Percentiles rank a stretch among this genome's conserved stretches.
These are phyloP conservation scores for Mortierella sp. DNA, from an alignment of 371 early-diverging fungal species.

Conservation along the genomic window DNA sequence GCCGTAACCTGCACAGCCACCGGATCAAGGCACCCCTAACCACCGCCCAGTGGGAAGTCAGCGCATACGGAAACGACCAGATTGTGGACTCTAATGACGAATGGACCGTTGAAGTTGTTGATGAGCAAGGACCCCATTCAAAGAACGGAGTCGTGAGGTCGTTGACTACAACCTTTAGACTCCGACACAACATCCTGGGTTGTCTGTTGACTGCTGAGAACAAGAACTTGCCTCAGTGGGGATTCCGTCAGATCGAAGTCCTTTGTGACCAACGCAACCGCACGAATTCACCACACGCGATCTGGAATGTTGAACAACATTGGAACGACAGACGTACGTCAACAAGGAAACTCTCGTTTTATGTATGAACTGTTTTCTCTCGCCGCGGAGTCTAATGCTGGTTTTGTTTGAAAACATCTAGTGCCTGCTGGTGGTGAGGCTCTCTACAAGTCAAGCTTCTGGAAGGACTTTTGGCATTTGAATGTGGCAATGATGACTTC, in stretches of 20 bases:
- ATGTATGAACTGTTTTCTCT: no score
- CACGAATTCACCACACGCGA: conserved; percentile 66
- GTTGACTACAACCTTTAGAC: conserved; percentile 88
- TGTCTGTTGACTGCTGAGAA: conserved; percentile 87
- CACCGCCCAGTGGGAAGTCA: conserved; percentile 86
- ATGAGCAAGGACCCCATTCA: conserved; percentile 55
- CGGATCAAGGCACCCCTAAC: conserved; percentile 87
- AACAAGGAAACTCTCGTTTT: no score
- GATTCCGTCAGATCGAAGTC: conserved; percentile 97
- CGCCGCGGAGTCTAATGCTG: no score
- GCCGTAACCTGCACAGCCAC: conserved; percentile 89
- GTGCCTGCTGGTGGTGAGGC: conserved; percentile 69
- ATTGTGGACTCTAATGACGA: conserved; percentile 87
- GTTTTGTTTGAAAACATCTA: conserved; percentile 17
- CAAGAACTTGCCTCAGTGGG: conserved; percentile 96
- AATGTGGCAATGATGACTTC: conserved; percentile 98
- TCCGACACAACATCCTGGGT: conserved; percentile 83
- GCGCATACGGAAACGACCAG: conserved; percentile 80
- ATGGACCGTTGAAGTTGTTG: conserved; percentile 91
- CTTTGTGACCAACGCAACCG: conserved; percentile 81
- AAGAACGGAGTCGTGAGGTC: conserved; percentile 68
- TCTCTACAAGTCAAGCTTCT: conserved; percentile 78
- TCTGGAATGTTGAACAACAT: conserved; percentile 99
- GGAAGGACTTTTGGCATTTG: conserved; percentile 90
- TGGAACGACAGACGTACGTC: conserved; percentile 66